Conservation (phyloP, 2,329 filamentous ascomycete genomes). For the Cephalotrichum gorgonifer region DNA sequence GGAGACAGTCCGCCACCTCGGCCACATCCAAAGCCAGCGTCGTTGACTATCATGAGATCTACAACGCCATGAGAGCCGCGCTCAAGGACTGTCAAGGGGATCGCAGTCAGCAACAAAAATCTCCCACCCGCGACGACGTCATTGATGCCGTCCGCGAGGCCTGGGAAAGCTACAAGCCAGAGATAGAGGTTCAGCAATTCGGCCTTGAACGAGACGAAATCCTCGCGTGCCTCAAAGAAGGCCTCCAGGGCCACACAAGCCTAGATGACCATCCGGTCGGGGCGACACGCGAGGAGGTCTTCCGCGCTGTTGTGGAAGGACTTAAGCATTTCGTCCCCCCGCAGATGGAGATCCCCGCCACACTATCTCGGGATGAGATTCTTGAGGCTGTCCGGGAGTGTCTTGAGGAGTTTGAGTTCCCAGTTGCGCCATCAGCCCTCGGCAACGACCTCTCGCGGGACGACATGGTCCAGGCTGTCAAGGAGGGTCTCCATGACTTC, state of each 20-base stretch:
- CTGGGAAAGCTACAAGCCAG: conserved; percentile 89
- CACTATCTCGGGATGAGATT: conserved; percentile 71
- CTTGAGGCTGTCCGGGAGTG: conserved; percentile 77
- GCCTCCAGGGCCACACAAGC: conserved; percentile 63
- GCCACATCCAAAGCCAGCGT: conserved; percentile 46
- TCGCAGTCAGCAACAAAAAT: conserved; percentile 17
- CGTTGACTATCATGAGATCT: conserved; percentile 75
- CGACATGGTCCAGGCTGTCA: conserved; percentile 55
- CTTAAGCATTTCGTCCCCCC: conserved; percentile 73
- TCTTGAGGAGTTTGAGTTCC: conserved; percentile 74
- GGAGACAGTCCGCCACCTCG: conserved; percentile 56
- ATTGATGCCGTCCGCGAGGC: conserved; percentile 80
- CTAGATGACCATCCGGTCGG: conserved; percentile 41
- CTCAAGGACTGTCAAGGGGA: conserved; percentile 47
- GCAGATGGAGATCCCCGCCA: conserved; percentile 56
- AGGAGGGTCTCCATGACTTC: conserved; percentile 43
- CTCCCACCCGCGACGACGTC: conserved; percentile 65
- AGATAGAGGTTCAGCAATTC: conserved; percentile 82
- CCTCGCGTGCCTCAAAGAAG: conserved; percentile 74
- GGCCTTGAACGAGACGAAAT: conserved; percentile 87
- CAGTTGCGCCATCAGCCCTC: conserved; percentile 45
- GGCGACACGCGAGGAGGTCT: conserved; percentile 74
- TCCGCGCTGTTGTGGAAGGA: conserved; percentile 75
- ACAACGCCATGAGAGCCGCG: conserved; percentile 72
- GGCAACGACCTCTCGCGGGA: conserved; percentile 46